Base-by-base conservation (phyloP, 176 grass and related monocot species). In the Rhynchospora tenuis region DNA sequence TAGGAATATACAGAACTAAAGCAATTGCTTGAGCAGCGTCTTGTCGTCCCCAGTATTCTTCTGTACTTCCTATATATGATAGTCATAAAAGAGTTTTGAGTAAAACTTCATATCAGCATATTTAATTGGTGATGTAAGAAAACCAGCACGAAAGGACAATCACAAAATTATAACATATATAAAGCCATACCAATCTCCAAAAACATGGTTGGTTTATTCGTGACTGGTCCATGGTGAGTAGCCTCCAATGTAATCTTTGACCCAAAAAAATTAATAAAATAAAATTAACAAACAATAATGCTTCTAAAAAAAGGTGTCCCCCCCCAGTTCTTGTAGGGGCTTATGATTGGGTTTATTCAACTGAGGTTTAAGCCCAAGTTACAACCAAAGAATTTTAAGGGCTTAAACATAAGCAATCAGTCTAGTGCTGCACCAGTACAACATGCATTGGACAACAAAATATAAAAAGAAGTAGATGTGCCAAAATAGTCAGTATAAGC, bases 221-320 rank as follows among this genome's bases (percentile, higher is more conserved):
- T 94, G 59, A 97, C 83, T 15, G 94, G 94, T 69, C 92, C 92
- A 89, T 97, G 94, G 84, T 97, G 94, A 81, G 94, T 97, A 89
- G 90, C 94, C 86, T 94, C 94, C 73, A 94, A 86, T 10, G 94
- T 97, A 83, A 97, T 84, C 92, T 97, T 84, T 80, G 29, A 77
- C 71, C 5, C 58, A 57, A 79, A 8, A 24, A 61, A 54, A 78
- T 29, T 48, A 54, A 78, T 12, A 38, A 38, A 38, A 38, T 38
- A 38, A 38, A 38, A 78, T 46, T 2, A 51, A 72, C 6, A 55
- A 19, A 66, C 1, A 73, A 70, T 20, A 54, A 54, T 28, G 15
- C 45, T 27, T 74, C 14, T 20, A 69, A 74, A 20, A 74, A 52
- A 38, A 38, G 33, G 33, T 3, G 0, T 3, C 33, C 2, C 33